phyloP scores from a whole-genome alignment of 2,329 filamentous ascomycete genomes.

The Huntiella omanensis region DNA sequence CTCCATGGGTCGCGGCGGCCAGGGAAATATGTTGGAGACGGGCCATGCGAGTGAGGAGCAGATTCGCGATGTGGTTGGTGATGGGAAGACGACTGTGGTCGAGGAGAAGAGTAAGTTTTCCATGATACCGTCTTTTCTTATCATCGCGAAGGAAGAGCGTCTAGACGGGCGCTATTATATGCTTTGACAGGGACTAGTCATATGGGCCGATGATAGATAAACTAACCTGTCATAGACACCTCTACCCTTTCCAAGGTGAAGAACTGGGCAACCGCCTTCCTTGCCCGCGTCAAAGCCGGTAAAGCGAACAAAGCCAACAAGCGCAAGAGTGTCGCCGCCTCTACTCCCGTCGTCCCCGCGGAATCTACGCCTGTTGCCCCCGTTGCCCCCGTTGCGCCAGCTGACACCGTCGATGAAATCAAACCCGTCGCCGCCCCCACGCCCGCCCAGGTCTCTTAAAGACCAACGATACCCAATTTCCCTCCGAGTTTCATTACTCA shows the following conservation, averaged over 20 bases:
- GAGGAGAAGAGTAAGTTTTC: constrained; percentile 16
- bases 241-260: neutral
- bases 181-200: neutral
- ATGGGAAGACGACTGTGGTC: constrained; percentile 31
- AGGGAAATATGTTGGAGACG: constrained; percentile 32
- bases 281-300: neutral
- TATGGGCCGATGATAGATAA: neutral
- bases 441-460: no score
- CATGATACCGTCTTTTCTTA: neutral
- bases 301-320: neutral
- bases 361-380: no score
- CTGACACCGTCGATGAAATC: no score
- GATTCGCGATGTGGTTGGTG: constrained; percentile 38
- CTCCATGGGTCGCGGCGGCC: constrained; percentile 36
- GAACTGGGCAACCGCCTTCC: neutral
- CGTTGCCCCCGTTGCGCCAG: no score
- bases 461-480: no score
- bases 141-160: neutral
- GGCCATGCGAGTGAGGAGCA: constrained; percentile 17
- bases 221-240: neutral
- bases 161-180: neutral
- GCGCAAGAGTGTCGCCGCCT: neutral
- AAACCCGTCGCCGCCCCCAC: no score
- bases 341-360: neutral
- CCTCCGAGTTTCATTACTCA: no score